Base-by-base conservation (phyloP, 305 asterid species). In the Striga hermonthica region DNA sequence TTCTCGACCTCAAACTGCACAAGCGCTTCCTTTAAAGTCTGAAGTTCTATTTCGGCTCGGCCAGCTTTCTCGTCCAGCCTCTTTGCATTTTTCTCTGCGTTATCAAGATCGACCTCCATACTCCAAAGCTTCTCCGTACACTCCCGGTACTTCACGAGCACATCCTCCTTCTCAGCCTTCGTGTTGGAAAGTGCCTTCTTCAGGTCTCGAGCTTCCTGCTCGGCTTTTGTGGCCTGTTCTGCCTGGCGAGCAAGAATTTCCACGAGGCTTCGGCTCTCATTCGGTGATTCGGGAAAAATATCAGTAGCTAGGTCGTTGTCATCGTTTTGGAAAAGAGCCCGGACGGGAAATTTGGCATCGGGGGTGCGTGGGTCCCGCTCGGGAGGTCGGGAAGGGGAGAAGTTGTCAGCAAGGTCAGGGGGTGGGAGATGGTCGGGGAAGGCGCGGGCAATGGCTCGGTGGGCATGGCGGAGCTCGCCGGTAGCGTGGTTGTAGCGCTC, bases 391-490 rank as follows among this genome's bases (percentile, higher is more conserved):
- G 31, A 22, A 22, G 31, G 31, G 31, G 31, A 22, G 31, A 22
- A 22, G 31, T 2, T 22, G 31, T 22, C 31, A 22, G 31, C 31
- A 22, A 22, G 31, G 31, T 22, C 31, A 22, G 31, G 31, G 31
- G 31, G 31, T 22, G 31, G 31, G 31, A 22, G 1, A 22, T 22
- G 31, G 31, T 22, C 1, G 1, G 31, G 31, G 31, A 22, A 22
- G 31, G 31, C 31, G 31, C 31, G 31, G 1, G 31, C 1, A 22
- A 22, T 1, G 31, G 31, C 31, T 22, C 88, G 83, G 36, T 94
- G 99, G 53, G 97, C 97, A 56, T 86, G 95, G 41, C 85, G 91
- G 66, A 94, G 95, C 65, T 90, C 99, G 9, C 93, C 91, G 1
- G 95, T 83, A 14, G 93, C 89, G 16, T 94, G 95, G 73, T 90